phyloP scores from a whole-genome alignment of 306 rosid genomes.

The Abrus pulchellus region DNA sequence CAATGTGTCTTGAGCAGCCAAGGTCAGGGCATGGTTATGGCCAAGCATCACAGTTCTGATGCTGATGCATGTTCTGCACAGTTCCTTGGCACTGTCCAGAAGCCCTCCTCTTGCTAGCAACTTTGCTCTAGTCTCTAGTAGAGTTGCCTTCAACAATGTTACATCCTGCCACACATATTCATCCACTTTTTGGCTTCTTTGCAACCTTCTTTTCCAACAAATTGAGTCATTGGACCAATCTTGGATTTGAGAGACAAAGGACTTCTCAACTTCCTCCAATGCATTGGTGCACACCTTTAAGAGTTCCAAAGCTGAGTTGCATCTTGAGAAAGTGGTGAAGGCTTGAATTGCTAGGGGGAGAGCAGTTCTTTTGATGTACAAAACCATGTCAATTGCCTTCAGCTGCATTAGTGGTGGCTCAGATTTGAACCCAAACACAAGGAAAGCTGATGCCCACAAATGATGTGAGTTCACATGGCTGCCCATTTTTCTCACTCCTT shows the following conservation, averaged over 20 bases:
- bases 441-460: slow-evolving; percentile 88
- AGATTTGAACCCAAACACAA: slow-evolving; percentile 88
- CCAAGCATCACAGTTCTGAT: slow-evolving; percentile 94
- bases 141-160: slow-evolving; percentile 80
- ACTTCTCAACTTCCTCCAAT: slow-evolving; percentile 88
- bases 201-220: slow-evolving; percentile 84
- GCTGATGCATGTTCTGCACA: slow-evolving; percentile 85
- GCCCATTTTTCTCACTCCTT: slow-evolving; percentile 70
- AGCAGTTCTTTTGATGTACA: slow-evolving; percentile 76
- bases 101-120: slow-evolving; percentile 80
- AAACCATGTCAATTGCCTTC: slow-evolving; percentile 73
- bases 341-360: slow-evolving; percentile 88
- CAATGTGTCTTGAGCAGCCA: slow-evolving; percentile 91
- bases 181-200: slow-evolving; percentile 70
- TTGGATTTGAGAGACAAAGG: slow-evolving; percentile 88
- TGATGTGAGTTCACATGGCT: slow-evolving; percentile 69
- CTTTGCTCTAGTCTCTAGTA: slow-evolving; percentile 88
- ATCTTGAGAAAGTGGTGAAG: slow-evolving; percentile 80
- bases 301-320: slow-evolving; percentile 83
- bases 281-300: slow-evolving; percentile 86
- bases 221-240: slow-evolving; percentile 81
- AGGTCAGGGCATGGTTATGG: slow-evolving; percentile 79
- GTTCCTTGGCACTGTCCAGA: slow-evolving; percentile 80
- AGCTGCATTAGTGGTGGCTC: slow-evolving; percentile 79
- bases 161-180: slow-evolving; percentile 96